Evolutionary conservation across 176 grass and related monocot genomes (phyloP), one percentile per base, ranked within the genome.

Genomic region (Eremochloa ophiuroides): DNA sequence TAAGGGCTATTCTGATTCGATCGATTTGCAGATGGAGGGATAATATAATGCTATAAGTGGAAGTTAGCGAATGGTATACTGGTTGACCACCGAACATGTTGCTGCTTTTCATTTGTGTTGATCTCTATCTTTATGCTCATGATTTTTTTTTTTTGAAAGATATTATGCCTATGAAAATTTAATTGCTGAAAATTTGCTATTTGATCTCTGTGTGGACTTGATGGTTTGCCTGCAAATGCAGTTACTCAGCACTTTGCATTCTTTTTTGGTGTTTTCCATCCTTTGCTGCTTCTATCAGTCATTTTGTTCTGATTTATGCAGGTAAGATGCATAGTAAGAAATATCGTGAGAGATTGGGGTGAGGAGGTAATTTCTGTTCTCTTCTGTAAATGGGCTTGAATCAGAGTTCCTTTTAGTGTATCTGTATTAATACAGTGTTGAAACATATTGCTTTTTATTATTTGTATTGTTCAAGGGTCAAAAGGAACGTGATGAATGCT

Each of bases 321-420:
- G 96, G 93, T 99, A 73, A 95, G 96, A 87, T 95, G 96, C 25
- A 95, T 95, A 59, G 82, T 99, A 88, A 89, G 96, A 86, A 99
- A 99, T 84, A 93, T 99, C 0, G 88, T 99, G 39, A 95, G 96
- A 80, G 96, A 99, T 77, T 99, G 96, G 96, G 91, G 91, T 73
- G 53, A 89, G 20, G 96, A 99, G 96, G 96, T 99, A 85, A 82
- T 85, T 80, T 71, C 31, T 67, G 39, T 80, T 27, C 15, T 29
- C 26, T 29, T 67, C 28, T 39, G 39, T 85, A 65, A 69, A 62
- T 80, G 23, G 28, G 18, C 5, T 61, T 80, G 51, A 51, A 34
- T 31, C 80, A 65, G 56, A 71, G 13, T 30, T 60, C 72, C 5
- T 71, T 78, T 73, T 41, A 40, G 10, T 66, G 39, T 33, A 68